Conservation (phyloP, 2,329 filamentous ascomycete species). For the Zymoseptoria pseudotritici region DNA sequence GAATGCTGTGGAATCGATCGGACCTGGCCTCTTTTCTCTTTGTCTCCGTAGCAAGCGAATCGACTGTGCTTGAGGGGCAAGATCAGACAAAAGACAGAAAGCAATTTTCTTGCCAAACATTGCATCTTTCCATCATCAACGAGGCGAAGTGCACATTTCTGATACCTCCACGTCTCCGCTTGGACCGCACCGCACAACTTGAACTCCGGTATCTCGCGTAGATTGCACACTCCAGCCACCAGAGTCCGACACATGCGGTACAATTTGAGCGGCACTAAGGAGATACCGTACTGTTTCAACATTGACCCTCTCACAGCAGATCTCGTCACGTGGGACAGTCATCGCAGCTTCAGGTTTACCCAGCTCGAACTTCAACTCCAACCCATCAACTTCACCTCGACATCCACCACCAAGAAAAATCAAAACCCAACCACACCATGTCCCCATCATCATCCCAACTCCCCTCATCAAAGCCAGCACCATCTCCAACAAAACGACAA, state of each 20-base stretch:
- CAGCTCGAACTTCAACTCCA: neutral
- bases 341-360: neutral
- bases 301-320: neutral
- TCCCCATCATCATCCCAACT: constrained; percentile 20
- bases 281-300: too few relatives aligned
- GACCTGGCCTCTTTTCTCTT: constrained; percentile 3
- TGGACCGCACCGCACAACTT: too few relatives aligned
- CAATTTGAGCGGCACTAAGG: too few relatives aligned
- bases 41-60: constrained; percentile 21
- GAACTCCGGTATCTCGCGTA: too few relatives aligned
- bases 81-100: neutral
- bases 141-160: neutral
- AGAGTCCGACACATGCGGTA: too few relatives aligned
- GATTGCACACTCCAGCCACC: too few relatives aligned
- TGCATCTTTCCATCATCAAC: neutral
- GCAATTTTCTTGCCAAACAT: neutral
- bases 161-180: too few relatives aligned
- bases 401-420: neutral
- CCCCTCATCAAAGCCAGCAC: neutral
- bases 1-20: constrained; percentile 7
- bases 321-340: neutral
- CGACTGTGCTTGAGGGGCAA: constrained; percentile 15
- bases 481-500: neutral
- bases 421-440: constrained; percentile 10
- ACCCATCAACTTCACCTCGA: neutral